These are phyloP conservation scores for Calonectria leucothoes DNA, from an alignment of 2,329 filamentous ascomycete species.

Conservation along the genomic window DNA sequence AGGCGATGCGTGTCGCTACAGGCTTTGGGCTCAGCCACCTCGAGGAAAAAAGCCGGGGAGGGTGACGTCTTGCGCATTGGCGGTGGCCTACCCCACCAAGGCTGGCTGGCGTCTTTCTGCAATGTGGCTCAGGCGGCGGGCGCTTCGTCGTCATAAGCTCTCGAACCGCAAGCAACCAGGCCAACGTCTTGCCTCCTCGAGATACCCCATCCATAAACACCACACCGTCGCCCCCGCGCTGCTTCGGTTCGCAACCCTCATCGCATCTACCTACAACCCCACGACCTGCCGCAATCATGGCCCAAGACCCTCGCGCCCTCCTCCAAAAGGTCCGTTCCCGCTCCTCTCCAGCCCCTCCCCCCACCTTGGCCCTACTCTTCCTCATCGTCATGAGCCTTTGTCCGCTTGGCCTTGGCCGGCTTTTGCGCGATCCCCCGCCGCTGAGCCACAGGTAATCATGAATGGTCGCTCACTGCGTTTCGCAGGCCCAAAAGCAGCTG, in stretches of 20 bases:
- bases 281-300: slow-evolving; percentile 61
- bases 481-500: slow-evolving; percentile 87
- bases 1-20: neutral
- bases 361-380: slow-evolving; percentile 25
- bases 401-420: neutral
- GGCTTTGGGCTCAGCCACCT: neutral
- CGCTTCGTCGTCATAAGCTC: slow-evolving; percentile 43
- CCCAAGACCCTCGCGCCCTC: slow-evolving; percentile 81
- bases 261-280: slow-evolving; percentile 22
- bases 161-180: slow-evolving; percentile 26
- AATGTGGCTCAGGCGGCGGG: slow-evolving; percentile 39
- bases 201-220: slow-evolving; percentile 23
- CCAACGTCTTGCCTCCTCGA: slow-evolving; percentile 26
- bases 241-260: slow-evolving; percentile 14
- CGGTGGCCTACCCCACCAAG: slow-evolving; percentile 5
- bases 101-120: neutral
- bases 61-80: neutral
- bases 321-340: slow-evolving; percentile 74
- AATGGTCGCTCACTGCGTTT: neutral
- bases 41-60: neutral
- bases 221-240: slow-evolving; percentile 31
- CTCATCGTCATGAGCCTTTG: neutral
- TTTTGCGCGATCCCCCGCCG: slow-evolving; percentile 4
- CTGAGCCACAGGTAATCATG: slow-evolving; percentile 12
- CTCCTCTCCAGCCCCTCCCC: slow-evolving; percentile 32